Conservation (phyloP, 2,329 filamentous ascomycete species). For the Pestalotiopsis sp. region DNA sequence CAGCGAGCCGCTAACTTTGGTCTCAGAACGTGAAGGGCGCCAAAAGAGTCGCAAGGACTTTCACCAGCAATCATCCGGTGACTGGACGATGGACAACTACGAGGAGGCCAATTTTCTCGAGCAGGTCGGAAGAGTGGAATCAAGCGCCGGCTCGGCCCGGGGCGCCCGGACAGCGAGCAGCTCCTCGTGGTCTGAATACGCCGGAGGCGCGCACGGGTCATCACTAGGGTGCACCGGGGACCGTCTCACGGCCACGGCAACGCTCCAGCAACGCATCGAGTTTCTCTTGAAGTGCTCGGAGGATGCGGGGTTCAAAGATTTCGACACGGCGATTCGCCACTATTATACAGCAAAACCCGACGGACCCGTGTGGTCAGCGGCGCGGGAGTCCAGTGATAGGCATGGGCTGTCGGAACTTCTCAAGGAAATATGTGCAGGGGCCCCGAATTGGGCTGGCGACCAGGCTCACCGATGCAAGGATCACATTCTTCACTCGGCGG, state of each 20-base stretch:
- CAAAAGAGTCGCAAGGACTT: not conserved
- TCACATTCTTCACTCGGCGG: not conserved
- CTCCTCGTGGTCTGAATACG: not conserved
- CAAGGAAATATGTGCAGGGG: not conserved
- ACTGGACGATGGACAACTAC: not conserved
- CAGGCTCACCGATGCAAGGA: not conserved
- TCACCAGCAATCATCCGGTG: not conserved
- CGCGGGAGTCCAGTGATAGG: not conserved
- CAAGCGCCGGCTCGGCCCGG: not conserved
- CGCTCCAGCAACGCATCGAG: not conserved
- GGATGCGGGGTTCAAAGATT: not conserved
- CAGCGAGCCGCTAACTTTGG: not conserved
- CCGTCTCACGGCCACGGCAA: not conserved
- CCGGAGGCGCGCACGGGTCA: not conserved
- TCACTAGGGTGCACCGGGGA: not conserved
- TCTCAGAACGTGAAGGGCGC: not conserved
- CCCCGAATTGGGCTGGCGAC: not conserved
- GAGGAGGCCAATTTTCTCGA: not conserved
- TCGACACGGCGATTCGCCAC: not conserved
- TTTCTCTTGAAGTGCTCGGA: not conserved
- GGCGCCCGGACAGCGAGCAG: not conserved
- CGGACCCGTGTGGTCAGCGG: not conserved
- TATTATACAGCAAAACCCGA: constrained; percentile 5
- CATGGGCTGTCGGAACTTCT: constrained; percentile 1
- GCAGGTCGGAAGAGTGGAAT: not conserved